Base-by-base conservation (phyloP, 306 rosid species). In the Vigna mungo region DNA sequence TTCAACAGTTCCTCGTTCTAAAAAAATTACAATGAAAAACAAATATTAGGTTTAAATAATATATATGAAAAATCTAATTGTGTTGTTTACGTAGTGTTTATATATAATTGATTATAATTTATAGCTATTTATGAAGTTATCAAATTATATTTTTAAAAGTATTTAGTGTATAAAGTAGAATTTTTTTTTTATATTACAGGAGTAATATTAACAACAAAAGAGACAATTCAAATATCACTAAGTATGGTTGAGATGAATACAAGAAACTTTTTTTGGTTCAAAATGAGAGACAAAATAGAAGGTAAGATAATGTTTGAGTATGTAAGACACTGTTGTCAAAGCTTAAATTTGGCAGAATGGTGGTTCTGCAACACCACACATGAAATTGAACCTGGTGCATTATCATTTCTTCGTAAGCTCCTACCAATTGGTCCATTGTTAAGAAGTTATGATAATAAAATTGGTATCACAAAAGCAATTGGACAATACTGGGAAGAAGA, bases 401-500 rank as follows among this genome's bases (percentile, higher is more conserved):
- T 81, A 6, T 62, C 81, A 0, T 60, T 48, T 39, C 4, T 12
- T 56, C 79, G 84, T 1, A 85, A 78, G 46, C 44, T 85, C 20
- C 69, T 66, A 16, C 80, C 86, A 12, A 14, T 85, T 53, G 84
- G 85, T 0, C 89, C 86, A 58, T 71, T 85, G 5, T 59, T 82
- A 43, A 71, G 49, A 43, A 66, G 9, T 15, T 3, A 44, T 59
- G 70, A 56, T 9, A 69, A 7, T 4, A 41, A 16, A 68, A 8
- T 6, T 58, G 12, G 6, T 16, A 51, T 1, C 8, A 1, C 71
- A 60, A 55, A 23, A 10, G 53, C 89, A 36, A 8, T 69, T 30
- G 88, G 88, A 7, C 86, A 85, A 3, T 76, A 72, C 4, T 82
- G 82, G 84, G 17, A 85, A 44, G 82, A 82, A 53, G 89, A 79